Percentiles rank a stretch among this genome's conserved stretches.
Conservation (phyloP, 2,329 filamentous ascomycete genomes). For the Exophiala oligosperma region DNA sequence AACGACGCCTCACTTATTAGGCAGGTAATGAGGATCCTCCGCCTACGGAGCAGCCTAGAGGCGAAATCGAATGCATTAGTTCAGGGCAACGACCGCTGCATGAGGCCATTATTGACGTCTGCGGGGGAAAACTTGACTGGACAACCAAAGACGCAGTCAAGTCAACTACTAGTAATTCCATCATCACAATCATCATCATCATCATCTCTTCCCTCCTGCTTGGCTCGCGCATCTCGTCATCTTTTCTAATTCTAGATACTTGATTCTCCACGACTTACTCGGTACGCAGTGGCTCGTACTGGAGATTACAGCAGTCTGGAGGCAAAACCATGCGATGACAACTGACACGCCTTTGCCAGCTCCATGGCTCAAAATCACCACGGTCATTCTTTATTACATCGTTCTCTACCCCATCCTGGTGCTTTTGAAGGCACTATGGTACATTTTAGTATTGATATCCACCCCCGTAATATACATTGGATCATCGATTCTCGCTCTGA, state of each 20-base stretch:
- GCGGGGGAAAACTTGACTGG: neutral
- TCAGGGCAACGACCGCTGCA: neutral
- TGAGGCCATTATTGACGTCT: neutral
- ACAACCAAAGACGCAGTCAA: neutral
- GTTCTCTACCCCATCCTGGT: constrained; percentile 39
- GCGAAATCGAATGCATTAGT: neutral
- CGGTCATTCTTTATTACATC: constrained; percentile 35
- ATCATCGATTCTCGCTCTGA: constrained; percentile 40
- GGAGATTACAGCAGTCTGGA: no score
- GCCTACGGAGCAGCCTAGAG: neutral
- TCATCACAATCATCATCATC: no score
- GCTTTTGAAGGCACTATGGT: constrained; percentile 37
- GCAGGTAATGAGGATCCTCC: no score
- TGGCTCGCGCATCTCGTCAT: no score
- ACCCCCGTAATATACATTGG: constrained; percentile 52
- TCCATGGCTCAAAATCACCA: constrained; percentile 29
- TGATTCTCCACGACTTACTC: no score
- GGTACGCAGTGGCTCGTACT: no score
- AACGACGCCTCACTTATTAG: neutral
- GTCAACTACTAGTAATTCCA: no score
- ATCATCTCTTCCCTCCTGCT: no score
- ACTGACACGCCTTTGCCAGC: constrained; percentile 5
- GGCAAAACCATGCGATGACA: constrained; percentile 1
- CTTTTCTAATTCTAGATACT: no score
- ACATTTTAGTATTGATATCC: constrained; percentile 42